Base-by-base conservation (phyloP, 108 stramenopile species). In the Fragilaria radians region DNA sequence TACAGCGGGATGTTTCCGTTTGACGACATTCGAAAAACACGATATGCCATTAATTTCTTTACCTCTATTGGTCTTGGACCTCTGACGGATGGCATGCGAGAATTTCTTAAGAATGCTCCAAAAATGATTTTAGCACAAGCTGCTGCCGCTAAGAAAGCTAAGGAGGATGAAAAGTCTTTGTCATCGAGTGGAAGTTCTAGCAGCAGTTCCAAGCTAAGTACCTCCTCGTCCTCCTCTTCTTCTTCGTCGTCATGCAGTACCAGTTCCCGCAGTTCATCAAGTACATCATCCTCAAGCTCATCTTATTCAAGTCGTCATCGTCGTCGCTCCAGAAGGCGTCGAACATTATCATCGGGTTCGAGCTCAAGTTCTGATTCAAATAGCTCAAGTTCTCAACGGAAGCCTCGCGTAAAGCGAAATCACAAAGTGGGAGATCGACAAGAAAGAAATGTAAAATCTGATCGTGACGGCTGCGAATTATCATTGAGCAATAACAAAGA, bases 21-120 rank as follows among this genome's bases (percentile, higher is more conserved):
- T 54, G 96, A 95, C 59, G 91, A 96, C 60, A 85, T 96, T 5
- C 86, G 95, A 28, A 94, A 96, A 63, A 97, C 97, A 30, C 85
- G 96, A 1, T 99, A 97, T 62, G 95, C 96, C 27, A 98, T 99
- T 79, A 98, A 97, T 62, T 99, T 97, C 78, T 99, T 96, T 76
- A 99, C 98, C 9, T 85, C 78, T 27, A 97, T 98, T 63, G 99
- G 99, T 11, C 75, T 99, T 14, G 99, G 99, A 11, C 95, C 95
- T 5, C 81, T 99, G 33, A 99, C 99, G 14, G 99, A 99, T 70
- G 96, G 80, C 5, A 78, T 98, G 58, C 82, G 99, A 25, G 84
- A 89, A 53, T 94, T 89, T 71, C 76, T 98, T 49, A 94, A 94
- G 78, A 83, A 89, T 66, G 91, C 93, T 23, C 96, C 94, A 19